Conservation (phyloP, 2,329 filamentous ascomycete species). For the Sclerotinia trifoliorum region DNA sequence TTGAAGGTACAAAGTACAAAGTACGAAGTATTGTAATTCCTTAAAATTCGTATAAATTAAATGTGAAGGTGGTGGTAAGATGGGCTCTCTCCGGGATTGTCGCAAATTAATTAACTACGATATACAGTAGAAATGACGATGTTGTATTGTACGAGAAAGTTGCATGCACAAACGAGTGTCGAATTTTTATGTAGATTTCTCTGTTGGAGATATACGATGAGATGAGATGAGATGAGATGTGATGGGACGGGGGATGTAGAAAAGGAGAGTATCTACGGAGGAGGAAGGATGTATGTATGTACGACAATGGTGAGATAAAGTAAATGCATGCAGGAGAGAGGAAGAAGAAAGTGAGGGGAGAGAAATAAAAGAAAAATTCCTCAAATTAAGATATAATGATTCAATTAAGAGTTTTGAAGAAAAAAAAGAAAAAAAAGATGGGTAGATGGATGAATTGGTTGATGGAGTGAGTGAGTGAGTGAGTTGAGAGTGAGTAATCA, state of each 20-base stretch:
- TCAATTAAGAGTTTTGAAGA: no score
- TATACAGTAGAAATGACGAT: neutral
- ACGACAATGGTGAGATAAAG: neutral
- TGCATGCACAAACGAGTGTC: constrained; percentile 11
- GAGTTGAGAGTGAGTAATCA: neutral
- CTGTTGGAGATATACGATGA: neutral
- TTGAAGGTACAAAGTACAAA: neutral
- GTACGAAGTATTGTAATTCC: neutral
- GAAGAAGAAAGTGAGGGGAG: constrained; percentile 14
- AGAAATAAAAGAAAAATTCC: neutral
- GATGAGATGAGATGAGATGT: no score
- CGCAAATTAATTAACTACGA: constrained; percentile 12
- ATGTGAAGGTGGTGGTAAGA: neutral
- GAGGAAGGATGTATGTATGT: neutral
- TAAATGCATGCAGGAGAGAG: constrained; percentile 17
- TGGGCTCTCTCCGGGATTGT: constrained; percentile 7
- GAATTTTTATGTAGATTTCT: neutral
- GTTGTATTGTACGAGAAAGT: neutral
- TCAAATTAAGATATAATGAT: no score
- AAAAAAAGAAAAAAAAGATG: neutral
- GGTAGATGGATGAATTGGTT: neutral
- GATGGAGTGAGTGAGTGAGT: no score
- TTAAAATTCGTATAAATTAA: neutral
- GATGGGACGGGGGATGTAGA: no score
- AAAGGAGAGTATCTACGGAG: neutral